These are phyloP conservation scores for Amylocarpus encephaloides DNA, from an alignment of 2,329 filamentous ascomycete genomes.

Conservation along the genomic window DNA sequence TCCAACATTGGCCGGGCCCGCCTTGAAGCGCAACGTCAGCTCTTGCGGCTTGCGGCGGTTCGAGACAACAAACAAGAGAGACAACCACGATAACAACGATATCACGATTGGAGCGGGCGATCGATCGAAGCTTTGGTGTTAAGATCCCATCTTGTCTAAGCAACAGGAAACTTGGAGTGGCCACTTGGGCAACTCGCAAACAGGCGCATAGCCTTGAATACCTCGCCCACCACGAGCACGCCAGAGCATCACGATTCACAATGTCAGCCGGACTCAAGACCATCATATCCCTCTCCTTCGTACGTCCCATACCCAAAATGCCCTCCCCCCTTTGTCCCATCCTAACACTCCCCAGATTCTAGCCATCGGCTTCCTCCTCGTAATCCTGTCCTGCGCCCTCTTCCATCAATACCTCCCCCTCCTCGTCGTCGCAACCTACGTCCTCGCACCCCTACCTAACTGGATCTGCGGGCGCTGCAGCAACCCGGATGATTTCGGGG, in stretches of 20 bases:
- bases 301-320: constrained; percentile 38
- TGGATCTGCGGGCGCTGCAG: constrained; percentile 87
- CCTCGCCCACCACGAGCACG: background rate
- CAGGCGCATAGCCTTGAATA: background rate
- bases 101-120: background rate
- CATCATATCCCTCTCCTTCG: constrained; percentile 97
- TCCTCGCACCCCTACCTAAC: constrained; percentile 89
- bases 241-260: constrained; percentile 7
- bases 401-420: constrained; percentile 94
- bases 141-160: background rate
- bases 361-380: constrained; percentile 95
- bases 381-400: constrained; percentile 94
- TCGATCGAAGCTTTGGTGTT: background rate
- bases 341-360: constrained; percentile 56
- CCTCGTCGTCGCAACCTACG: constrained; percentile 91
- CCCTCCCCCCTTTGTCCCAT: background rate
- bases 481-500: constrained; percentile 91
- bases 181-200: background rate
- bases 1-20: background rate
- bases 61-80: background rate
- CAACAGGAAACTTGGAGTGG: background rate
- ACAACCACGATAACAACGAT: background rate
- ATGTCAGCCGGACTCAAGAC: constrained; percentile 90
- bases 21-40: constrained; percentile 18
- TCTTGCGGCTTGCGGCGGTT: constrained; percentile 1